phyloP scores from a whole-genome alignment of 1,139 yeast genomes.

The Suhomyces yuchorum region DNA sequence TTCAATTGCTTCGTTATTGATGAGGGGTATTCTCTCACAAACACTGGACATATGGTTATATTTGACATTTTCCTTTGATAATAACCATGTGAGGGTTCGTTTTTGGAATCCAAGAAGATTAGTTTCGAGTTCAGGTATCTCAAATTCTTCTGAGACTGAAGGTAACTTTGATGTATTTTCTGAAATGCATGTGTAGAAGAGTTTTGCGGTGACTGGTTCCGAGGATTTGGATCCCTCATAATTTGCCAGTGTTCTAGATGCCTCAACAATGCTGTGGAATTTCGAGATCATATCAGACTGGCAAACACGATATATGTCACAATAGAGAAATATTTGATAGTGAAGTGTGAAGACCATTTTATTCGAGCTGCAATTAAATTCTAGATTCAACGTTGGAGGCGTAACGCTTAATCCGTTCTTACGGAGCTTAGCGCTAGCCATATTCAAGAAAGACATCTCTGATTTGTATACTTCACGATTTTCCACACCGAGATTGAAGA shows the following conservation, averaged over 20 bases:
- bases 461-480: conserved; percentile 3
- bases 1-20: conserved; percentile 17
- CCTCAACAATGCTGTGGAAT: conserved; percentile 6
- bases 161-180: conserved; percentile 32
- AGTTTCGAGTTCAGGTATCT: conserved; percentile 53
- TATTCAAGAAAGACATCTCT: conserved; percentile 15
- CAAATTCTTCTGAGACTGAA: conserved; percentile 23
- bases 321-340: conserved; percentile 11
- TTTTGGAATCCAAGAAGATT: conserved; percentile 59
- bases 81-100: conserved; percentile 66
- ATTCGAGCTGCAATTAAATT: conserved; percentile 6
- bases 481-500: background rate
- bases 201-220: conserved; percentile 14
- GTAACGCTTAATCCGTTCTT: conserved; percentile 14
- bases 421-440: conserved; percentile 14
- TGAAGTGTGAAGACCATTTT: conserved; percentile 10
- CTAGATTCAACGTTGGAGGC: conserved; percentile 13
- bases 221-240: too few relatives aligned
- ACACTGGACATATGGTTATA: conserved; percentile 34
- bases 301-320: conserved; percentile 16
- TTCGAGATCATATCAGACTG: conserved; percentile 16
- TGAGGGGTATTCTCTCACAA: conserved; percentile 21
- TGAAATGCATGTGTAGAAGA: conserved; percentile 40
- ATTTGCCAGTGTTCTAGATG: too few relatives aligned
- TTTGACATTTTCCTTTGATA: conserved; percentile 57